Evolutionary conservation across 2,329 filamentous ascomycete genomes (phyloP).

Genomic region (Cadophora luteo-olivacea): DNA sequence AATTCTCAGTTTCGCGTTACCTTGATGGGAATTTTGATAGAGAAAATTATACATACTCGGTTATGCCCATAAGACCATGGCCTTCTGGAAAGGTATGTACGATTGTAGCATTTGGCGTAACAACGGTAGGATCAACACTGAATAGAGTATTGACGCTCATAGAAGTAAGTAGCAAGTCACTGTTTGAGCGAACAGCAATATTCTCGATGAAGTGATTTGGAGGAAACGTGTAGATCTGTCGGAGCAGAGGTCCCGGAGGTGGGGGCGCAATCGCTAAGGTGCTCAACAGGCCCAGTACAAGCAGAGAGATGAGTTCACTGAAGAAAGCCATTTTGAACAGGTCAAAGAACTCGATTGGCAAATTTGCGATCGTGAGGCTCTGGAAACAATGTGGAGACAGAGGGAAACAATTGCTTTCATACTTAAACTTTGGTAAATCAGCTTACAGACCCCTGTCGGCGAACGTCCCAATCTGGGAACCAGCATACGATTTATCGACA

Average conservation of each 20-base stretch:
- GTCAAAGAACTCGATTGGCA: background rate
- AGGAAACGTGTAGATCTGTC: slow-evolving; percentile 26
- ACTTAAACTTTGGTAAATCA: slow-evolving; percentile 13
- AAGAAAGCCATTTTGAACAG: background rate
- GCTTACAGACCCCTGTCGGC: slow-evolving; percentile 14
- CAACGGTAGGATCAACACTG: slow-evolving; percentile 36
- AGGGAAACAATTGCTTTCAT: background rate
- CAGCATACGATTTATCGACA: slow-evolving; percentile 3
- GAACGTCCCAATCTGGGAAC: slow-evolving; percentile 3
- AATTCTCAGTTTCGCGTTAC: background rate
- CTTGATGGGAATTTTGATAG: background rate
- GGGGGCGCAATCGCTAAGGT: background rate
- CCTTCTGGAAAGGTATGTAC: slow-evolving; percentile 43
- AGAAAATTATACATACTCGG: no score
- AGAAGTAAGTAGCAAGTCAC: slow-evolving; percentile 53
- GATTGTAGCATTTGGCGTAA: slow-evolving; percentile 35
- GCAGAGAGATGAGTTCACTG: slow-evolving; percentile 1
- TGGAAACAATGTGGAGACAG: background rate
- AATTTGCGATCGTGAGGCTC: background rate
- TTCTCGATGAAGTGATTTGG: slow-evolving; percentile 31
- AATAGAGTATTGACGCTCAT: slow-evolving; percentile 38
- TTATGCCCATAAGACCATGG: slow-evolving; percentile 44
- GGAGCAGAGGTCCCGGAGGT: slow-evolving; percentile 11
- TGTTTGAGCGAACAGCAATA: slow-evolving; percentile 53
- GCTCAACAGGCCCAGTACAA: slow-evolving; percentile 2